These are phyloP conservation scores for Pisolithus microcarpus DNA, from an alignment of 768 basidiomycete species.

Conservation along the genomic window DNA sequence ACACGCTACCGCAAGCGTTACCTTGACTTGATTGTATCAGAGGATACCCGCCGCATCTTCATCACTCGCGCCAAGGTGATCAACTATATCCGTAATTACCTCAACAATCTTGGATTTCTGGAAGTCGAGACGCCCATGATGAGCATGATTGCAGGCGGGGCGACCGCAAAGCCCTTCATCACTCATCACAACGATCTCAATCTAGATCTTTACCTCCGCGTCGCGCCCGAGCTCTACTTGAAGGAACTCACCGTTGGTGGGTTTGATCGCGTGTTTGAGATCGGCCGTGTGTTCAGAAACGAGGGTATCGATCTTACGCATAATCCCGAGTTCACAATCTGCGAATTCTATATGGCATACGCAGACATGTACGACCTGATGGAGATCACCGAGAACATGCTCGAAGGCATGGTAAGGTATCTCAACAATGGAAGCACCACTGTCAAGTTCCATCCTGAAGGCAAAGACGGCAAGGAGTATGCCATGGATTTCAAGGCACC, in stretches of 20 bases:
- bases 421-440: constrained; percentile 76
- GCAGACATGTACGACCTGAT: constrained; percentile 98
- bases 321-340: constrained; percentile 98
- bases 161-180: constrained; percentile 97
- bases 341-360: constrained; percentile 99
- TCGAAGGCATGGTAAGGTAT: constrained; percentile 87
- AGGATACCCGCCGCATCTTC: constrained; percentile 84
- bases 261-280: constrained; percentile 96
- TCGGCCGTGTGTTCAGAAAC: constrained; percentile 96
- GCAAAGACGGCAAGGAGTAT: constrained; percentile 72
- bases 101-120: constrained; percentile 89
- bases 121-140: constrained; percentile 99
- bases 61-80: constrained; percentile 83
- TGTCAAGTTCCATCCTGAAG: constrained; percentile 86
- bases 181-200: constrained; percentile 99
- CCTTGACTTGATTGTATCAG: constrained; percentile 94
- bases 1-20: constrained; percentile 98
- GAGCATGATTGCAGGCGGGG: constrained; percentile 92
- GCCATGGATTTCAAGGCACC: constrained; percentile 85
- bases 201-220: constrained; percentile 92
- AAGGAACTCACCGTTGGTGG: constrained; percentile 98
- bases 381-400: constrained; percentile 89
- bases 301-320: constrained; percentile 99
- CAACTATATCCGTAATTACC: constrained; percentile 87
- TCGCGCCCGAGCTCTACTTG: constrained; percentile 96